Percentiles rank a stretch among this genome's conserved stretches.
Evolutionary conservation across 2,329 filamentous ascomycete genomes (phyloP).

Genomic region (Westerdykella sp.): DNA sequence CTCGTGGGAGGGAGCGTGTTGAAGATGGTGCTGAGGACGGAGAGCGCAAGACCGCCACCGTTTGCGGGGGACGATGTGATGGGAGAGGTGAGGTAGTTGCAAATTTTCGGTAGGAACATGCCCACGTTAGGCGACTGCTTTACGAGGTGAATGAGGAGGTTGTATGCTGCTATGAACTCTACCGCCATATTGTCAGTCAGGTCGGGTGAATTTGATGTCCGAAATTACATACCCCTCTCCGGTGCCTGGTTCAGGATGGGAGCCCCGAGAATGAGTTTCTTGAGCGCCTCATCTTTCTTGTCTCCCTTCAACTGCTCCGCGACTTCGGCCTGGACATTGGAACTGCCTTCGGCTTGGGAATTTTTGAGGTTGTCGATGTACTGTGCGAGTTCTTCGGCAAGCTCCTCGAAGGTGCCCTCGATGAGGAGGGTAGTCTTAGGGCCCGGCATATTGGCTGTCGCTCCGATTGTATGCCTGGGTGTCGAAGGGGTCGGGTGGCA

Average conservation of each 20-base stretch:
- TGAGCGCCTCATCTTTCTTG: constrained; percentile 76
- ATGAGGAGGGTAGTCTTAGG: constrained; percentile 62
- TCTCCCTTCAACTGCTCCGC: constrained; percentile 61
- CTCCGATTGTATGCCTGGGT: constrained; percentile 17
- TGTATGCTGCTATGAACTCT: constrained; percentile 94
- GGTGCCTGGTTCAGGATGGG: constrained; percentile 73
- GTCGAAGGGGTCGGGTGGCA: constrained; percentile 4
- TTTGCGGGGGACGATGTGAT: constrained; percentile 80
- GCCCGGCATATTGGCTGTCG: constrained; percentile 48
- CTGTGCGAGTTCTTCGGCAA: constrained; percentile 88
- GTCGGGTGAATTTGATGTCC: constrained; percentile 3
- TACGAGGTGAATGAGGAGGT: constrained; percentile 90
- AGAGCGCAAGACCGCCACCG: constrained; percentile 78
- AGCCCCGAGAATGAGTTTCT: constrained; percentile 80
- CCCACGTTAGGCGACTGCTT: constrained; percentile 78
- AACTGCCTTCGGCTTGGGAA: constrained; percentile 47
- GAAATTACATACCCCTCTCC: constrained; percentile 61
- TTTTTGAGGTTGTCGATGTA: constrained; percentile 83
- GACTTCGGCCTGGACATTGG: constrained; percentile 55
- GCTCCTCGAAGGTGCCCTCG: constrained; percentile 89
- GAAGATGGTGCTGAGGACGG: constrained; percentile 90
- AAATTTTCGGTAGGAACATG: constrained; percentile 81
- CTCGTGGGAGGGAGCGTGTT: constrained; percentile 77
- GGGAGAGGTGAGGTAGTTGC: constrained; percentile 77
- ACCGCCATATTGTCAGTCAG: constrained; percentile 23